Percentiles rank a stretch among this genome's conserved stretches.
These are phyloP conservation scores for Corynespora cassiicola DNA, from an alignment of 2,329 filamentous ascomycete species.

Conservation along the genomic window DNA sequence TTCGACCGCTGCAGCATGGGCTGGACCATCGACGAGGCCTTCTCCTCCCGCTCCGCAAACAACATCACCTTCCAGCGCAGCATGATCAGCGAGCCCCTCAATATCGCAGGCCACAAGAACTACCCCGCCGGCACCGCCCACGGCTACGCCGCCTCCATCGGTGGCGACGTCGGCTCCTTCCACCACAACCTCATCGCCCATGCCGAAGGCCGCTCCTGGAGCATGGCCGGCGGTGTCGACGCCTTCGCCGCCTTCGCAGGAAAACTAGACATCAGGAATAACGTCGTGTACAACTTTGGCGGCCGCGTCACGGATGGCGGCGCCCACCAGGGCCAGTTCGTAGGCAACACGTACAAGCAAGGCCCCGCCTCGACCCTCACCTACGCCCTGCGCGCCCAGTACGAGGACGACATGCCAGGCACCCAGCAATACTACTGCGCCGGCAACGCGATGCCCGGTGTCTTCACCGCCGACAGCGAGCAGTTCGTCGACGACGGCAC, in stretches of 20 bases:
- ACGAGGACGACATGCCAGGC: slow-evolving; percentile 41
- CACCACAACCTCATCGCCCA: slow-evolving; percentile 50
- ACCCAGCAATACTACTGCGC: slow-evolving; percentile 43
- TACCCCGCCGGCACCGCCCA: slow-evolving; percentile 39
- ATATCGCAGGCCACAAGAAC: slow-evolving; percentile 47
- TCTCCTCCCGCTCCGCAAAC: slow-evolving; percentile 40
- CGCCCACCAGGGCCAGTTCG: slow-evolving; percentile 40
- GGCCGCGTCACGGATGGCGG: slow-evolving; percentile 42
- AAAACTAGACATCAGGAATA: slow-evolving; percentile 43
- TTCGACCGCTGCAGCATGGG: slow-evolving; percentile 45
- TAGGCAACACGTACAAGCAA: slow-evolving; percentile 43
- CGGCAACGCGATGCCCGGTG: slow-evolving; percentile 40
- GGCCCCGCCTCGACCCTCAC: slow-evolving; percentile 36
- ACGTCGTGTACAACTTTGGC: slow-evolving; percentile 47
- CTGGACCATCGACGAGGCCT: slow-evolving; percentile 44
- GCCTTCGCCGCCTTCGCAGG: slow-evolving; percentile 39
- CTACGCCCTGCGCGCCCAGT: slow-evolving; percentile 34
- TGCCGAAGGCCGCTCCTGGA: slow-evolving; percentile 47
- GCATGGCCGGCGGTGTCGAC: slow-evolving; percentile 42
- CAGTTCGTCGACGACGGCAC: slow-evolving; percentile 31
- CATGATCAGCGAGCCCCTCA: slow-evolving; percentile 46
- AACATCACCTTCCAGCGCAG: slow-evolving; percentile 46
- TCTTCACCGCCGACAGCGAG: slow-evolving; percentile 32
- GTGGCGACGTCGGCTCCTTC: slow-evolving; percentile 43
- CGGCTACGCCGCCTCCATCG: slow-evolving; percentile 27